Conservation (phyloP, 2,329 filamentous ascomycete genomes). For the Penicillium hesseltinei region DNA sequence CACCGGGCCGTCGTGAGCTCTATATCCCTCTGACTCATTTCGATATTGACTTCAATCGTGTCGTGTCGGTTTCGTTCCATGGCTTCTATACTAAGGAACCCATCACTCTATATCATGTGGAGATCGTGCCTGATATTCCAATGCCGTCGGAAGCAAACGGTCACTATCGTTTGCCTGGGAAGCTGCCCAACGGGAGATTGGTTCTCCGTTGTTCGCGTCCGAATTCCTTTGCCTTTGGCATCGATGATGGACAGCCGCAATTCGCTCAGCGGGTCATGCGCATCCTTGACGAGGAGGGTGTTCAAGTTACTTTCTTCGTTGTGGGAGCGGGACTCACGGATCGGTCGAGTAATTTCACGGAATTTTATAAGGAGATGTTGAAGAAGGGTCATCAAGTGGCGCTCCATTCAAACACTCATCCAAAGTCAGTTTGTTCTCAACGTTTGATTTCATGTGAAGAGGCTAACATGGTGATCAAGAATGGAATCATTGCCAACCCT, state of each 20-base stretch:
- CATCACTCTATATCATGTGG: constrained; percentile 57
- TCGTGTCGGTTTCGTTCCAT: constrained; percentile 61
- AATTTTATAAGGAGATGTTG: constrained; percentile 64
- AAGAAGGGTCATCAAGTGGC: constrained; percentile 65
- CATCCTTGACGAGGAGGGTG: constrained; percentile 59
- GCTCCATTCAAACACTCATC: constrained; percentile 67
- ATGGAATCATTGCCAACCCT: constrained; percentile 37
- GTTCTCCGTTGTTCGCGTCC: constrained; percentile 64
- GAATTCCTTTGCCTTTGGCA: constrained; percentile 70
- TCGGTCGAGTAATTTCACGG: constrained; percentile 58
- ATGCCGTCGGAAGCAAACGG: constrained; percentile 18
- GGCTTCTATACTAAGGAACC: constrained; percentile 59
- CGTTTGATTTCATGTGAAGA: neutral
- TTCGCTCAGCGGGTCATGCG: constrained; percentile 61
- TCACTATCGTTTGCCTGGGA: constrained; percentile 54
- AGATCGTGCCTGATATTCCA: constrained; percentile 59
- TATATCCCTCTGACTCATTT: constrained; percentile 69
- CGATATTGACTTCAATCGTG: constrained; percentile 56
- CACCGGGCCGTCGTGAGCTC: constrained; percentile 46
- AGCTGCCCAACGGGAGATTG: constrained; percentile 61
- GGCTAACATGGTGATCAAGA: constrained; percentile 22
- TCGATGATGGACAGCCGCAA: constrained; percentile 64
- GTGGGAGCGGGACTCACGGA: constrained; percentile 64
- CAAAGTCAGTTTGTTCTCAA: constrained; percentile 43
- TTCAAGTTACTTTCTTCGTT: constrained; percentile 70